Percentiles rank a stretch among this genome's conserved stretches.
Evolutionary conservation across 305 asterid species (phyloP).

Genomic region (Solanum hybrid): DNA sequence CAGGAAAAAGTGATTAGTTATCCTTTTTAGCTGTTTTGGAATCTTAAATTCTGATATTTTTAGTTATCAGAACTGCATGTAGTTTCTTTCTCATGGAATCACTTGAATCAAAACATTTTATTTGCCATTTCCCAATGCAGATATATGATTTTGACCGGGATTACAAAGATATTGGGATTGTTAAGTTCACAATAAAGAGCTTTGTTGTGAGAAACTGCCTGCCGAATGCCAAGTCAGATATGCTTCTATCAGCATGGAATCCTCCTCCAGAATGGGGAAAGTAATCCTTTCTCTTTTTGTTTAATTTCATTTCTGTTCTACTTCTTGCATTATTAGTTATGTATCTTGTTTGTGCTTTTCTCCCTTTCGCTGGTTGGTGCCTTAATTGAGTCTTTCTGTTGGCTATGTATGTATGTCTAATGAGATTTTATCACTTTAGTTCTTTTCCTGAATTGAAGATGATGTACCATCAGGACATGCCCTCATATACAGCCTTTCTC

Average conservation of each 20-base stretch:
- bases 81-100: not conserved
- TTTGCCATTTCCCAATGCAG: slow-evolving; percentile 49
- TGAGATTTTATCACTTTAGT: not conserved
- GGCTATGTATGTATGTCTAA: not conserved
- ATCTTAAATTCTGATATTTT: not conserved
- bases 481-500: not conserved
- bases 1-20: not conserved
- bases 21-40: not conserved
- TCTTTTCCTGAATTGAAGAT: not conserved
- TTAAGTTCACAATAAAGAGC: slow-evolving; percentile 86
- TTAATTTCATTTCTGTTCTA: not conserved
- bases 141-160: slow-evolving; percentile 98
- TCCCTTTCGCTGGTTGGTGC: not conserved
- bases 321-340: not conserved
- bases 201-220: slow-evolving; percentile 89
- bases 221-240: slow-evolving; percentile 90
- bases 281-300: slow-evolving; percentile 39
- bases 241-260: slow-evolving; percentile 97
- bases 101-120: not conserved
- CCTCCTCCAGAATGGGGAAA: slow-evolving; percentile 99
- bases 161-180: slow-evolving; percentile 92
- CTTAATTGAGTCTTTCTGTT: not conserved
- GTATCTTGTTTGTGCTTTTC: slow-evolving; percentile 1
- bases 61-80: not conserved
- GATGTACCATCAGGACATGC: not conserved